A percentile compares a stretch with the other conserved stretches of the same genome.
Conservation (phyloP, 2,329 filamentous ascomycete species). For the Corniculantispora saksenae region DNA sequence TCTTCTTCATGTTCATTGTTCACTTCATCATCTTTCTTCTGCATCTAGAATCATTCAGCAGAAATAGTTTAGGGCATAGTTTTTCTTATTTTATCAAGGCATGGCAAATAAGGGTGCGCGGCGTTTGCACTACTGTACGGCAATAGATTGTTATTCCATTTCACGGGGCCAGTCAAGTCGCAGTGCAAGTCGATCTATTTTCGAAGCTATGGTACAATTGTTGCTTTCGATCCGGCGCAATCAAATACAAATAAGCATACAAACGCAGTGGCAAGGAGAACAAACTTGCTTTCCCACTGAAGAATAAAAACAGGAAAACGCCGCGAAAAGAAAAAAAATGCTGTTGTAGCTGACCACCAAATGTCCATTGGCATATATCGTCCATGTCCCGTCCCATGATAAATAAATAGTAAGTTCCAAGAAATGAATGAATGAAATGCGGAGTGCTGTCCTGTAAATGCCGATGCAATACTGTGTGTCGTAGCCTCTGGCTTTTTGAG, state of each 20-base stretch:
- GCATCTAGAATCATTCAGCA: not conserved
- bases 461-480: not conserved
- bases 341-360: slow-evolving; percentile 16
- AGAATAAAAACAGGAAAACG: not conserved
- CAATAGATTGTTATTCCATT: not conserved
- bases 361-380: slow-evolving; percentile 18
- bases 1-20: not conserved
- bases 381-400: slow-evolving; percentile 12
- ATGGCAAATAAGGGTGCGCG: not conserved
- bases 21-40: not conserved
- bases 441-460: slow-evolving; percentile 20
- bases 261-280: not conserved
- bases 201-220: not conserved
- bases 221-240: not conserved
- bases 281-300: not conserved
- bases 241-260: not conserved
- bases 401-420: not conserved
- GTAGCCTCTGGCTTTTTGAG: not conserved
- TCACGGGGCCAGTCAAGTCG: not conserved
- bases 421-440: slow-evolving; percentile 18
- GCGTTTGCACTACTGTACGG: too few relatives aligned
- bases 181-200: not conserved
- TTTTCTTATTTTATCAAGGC: not conserved
- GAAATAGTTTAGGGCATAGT: not conserved
- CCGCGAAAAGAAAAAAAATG: slow-evolving; percentile 7